Conservation (phyloP, 257 asterid genomes). For the Cruciata laevipes region DNA sequence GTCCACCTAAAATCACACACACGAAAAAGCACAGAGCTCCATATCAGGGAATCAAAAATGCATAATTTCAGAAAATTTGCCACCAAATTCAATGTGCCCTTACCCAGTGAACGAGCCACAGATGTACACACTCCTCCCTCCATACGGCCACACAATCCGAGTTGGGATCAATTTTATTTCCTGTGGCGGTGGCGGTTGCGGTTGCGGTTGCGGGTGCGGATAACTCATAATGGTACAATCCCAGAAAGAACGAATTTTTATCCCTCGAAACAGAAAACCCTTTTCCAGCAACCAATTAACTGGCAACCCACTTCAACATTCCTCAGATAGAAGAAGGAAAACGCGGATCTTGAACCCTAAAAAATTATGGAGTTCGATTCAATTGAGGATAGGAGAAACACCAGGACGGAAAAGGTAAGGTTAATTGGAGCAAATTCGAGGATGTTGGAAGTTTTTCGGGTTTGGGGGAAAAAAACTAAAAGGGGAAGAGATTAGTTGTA, state of each 20-base stretch:
- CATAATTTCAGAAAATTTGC: not conserved
- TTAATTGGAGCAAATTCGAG: not conserved
- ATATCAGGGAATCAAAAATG: not conserved
- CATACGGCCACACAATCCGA: constrained; percentile 83
- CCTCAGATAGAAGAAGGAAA: not conserved
- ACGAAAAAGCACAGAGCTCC: not conserved
- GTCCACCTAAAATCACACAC: constrained; percentile 46
- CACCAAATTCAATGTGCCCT: constrained; percentile 14
- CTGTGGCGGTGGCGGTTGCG: too few relatives aligned
- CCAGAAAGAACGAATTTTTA: constrained; percentile 6
- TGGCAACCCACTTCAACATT: constrained; percentile 10
- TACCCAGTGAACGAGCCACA: constrained; percentile 88
- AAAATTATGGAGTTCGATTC: not conserved
- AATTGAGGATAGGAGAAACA: not conserved
- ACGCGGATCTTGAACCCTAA: constrained; percentile 10
- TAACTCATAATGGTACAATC: constrained; percentile 46
- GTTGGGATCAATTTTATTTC: constrained; percentile 58
- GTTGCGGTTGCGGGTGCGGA: too few relatives aligned
- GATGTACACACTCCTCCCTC: constrained; percentile 70
- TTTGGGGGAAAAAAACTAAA: not conserved
- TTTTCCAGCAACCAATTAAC: not conserved
- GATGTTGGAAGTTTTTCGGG: not conserved
- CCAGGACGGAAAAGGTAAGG: not conserved
- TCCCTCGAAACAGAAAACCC: not conserved
- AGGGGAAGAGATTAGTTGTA: constrained; percentile 7